Evolutionary conservation across 2,329 filamentous ascomycete genomes (phyloP), one percentile per base, ranked within the genome.

Genomic region (Neocatenulostroma microsporum): DNA sequence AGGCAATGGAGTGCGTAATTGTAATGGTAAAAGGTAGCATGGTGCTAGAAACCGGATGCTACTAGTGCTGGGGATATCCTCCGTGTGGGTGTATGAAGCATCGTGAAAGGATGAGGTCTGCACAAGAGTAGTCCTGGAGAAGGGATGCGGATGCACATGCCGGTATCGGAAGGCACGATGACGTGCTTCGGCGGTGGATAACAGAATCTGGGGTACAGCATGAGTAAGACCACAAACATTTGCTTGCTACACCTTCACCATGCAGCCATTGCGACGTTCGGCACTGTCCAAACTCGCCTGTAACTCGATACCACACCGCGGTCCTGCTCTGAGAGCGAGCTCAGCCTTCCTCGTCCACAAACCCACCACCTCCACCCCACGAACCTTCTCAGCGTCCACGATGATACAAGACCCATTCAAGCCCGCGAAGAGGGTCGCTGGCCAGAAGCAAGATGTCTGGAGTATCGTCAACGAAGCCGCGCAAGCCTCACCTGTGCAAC

Each of bases 381-480:
- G 45, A 37, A 13, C 42, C 5, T 54, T 56, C 41, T 29, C 47
- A 12, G 39, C 45, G 13, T 39, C 46, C 30, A 40, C 36, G 18
- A 56, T 56, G 53, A 45, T 49, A 17, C 37, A 50, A 33, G 51
- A 56, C 28, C 53, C 53, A 8, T 68, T 74, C 56, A 71, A 69
- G 56, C 73, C 73, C 4, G 73, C 73, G 14, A 59, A 57, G 18
- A 58, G 73, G 38, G 73, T 77, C 18, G 69, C 72, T 30, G 66
- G 66, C 13, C 68, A 69, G 58, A 65, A 60, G 52, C 70, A 76
- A 51, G 73, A 77, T 69, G 73, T 77, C 30, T 77, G 73, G 73
- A 74, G 74, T 13, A 80, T 81, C 47, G 73, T 81, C 57, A 81
- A 81, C 48, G 78, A 81, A 58, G 78, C 77, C 3, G 77, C 77